These are phyloP conservation scores for Elsinoe perseae DNA, from an alignment of 2,329 filamentous ascomycete species.

Conservation along the genomic window DNA sequence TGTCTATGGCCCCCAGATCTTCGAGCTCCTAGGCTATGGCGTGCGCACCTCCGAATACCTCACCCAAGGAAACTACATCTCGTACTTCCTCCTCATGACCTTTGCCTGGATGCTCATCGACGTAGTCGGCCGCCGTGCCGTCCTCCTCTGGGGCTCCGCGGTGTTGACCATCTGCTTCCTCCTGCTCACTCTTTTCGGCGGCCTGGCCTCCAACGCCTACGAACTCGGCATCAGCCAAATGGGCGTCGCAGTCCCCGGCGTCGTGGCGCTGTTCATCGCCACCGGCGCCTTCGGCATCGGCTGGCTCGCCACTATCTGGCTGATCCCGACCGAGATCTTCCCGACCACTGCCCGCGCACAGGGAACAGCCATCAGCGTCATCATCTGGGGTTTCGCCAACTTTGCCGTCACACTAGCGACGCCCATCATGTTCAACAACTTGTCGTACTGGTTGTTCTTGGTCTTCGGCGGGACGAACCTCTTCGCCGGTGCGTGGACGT, in stretches of 20 bases:
- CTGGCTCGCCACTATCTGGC: conserved; percentile 52
- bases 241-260: conserved; percentile 44
- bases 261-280: conserved; percentile 47
- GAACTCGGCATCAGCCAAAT: conserved; percentile 35
- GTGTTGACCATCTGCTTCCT: conserved; percentile 44
- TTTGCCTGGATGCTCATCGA: conserved; percentile 54
- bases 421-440: conserved; percentile 52
- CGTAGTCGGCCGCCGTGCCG: conserved; percentile 45
- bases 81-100: conserved; percentile 55
- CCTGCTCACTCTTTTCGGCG: conserved; percentile 47
- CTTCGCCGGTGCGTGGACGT: conserved; percentile 50
- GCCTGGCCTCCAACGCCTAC: conserved; percentile 37
- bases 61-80: conserved; percentile 54
- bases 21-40: conserved; percentile 52
- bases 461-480: conserved; percentile 50
- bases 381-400: conserved; percentile 51
- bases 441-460: conserved; percentile 52
- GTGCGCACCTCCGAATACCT: conserved; percentile 47
- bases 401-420: conserved; percentile 52
- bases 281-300: conserved; percentile 55
- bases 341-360: conserved; percentile 48
- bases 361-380: conserved; percentile 48
- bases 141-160: conserved; percentile 47
- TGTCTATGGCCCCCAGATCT: conserved; percentile 58
- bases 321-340: conserved; percentile 53